Base-by-base conservation (phyloP, 2,329 filamentous ascomycete species). In the Catunica adiposa region DNA sequence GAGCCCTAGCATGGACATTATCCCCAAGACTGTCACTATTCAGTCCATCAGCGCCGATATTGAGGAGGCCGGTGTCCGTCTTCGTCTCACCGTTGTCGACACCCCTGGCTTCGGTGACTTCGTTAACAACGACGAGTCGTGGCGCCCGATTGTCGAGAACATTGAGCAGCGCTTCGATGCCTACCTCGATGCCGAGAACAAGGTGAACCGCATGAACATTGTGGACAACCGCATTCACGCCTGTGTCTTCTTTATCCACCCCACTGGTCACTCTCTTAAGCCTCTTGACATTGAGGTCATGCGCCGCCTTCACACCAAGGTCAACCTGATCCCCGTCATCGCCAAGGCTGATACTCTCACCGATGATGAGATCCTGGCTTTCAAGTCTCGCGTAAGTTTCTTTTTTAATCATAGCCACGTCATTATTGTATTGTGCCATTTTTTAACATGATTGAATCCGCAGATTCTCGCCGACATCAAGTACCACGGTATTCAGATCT, bases 141-240 rank as follows among this genome's bases (percentile, higher is more conserved):
- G 92, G 92, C 83, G 92, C 66, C 92, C 92, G 57, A 98, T 98
- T 72, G 84, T 96, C 65, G 92, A 98, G 77, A 97, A 97, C 78
- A 97, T 98, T 66, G 92, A 98, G 78, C 89, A 95, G 78, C 86
- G 92, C 63, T 98, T 92, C 67, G 92, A 98, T 71, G 89, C 92
- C 55, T 98, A 97, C 71, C 79, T 98, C 59, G 92, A 98, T 72
- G 90, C 92, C 48, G 92, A 98, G 80, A 98, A 98, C 82, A 98
- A 97, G 81, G 89, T 98, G 70, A 98, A 98, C 78, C 88, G 92
- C 66, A 95, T 96, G 83, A 98, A 98, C 79, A 97, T 97, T 70
- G 85, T 98, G 61, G 92, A 98, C 75, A 98, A 97, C 79, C 86
- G 92, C 65, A 94, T 98, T 61, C 92, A 98, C 66, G 92, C 92